These are phyloP conservation scores for Syncephalastrum monosporum DNA, from an alignment of 371 early-diverging fungal species.

Conservation along the genomic window DNA sequence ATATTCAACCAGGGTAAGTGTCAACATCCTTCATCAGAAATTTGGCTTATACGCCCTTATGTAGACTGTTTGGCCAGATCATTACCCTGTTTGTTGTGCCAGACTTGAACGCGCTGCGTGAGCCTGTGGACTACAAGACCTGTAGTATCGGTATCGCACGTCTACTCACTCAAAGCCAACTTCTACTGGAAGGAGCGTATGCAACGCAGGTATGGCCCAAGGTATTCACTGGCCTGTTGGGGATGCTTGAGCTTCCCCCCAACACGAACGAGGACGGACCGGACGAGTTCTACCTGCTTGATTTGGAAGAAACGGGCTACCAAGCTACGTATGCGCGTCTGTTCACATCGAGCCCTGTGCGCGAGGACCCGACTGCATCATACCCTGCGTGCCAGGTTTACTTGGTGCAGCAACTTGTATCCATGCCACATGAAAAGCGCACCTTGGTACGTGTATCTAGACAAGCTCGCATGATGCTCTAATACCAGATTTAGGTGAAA, in stretches of 20 bases:
- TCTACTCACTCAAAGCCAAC: slow-evolving; percentile 54
- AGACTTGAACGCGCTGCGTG: slow-evolving; percentile 63
- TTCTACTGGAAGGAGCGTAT: slow-evolving; percentile 50
- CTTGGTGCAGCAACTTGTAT: slow-evolving; percentile 37
- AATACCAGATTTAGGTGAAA: slow-evolving; percentile 12
- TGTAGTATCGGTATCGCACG: slow-evolving; percentile 68
- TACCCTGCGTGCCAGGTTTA: slow-evolving; percentile 34
- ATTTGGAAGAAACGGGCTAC: slow-evolving; percentile 77
- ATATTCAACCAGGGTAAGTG: slow-evolving; percentile 70
- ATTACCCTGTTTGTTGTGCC: slow-evolving; percentile 68
- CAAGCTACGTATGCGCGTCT: slow-evolving; percentile 74
- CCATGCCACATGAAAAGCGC: slow-evolving; percentile 37
- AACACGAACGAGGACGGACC: slow-evolving; percentile 56
- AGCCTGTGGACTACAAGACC: slow-evolving; percentile 71
- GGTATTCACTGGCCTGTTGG: slow-evolving; percentile 43
- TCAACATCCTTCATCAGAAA: neutral
- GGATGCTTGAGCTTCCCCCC: slow-evolving; percentile 58
- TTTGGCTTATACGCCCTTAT: neutral
- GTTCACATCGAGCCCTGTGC: slow-evolving; percentile 50
- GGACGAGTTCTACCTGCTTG: slow-evolving; percentile 70
- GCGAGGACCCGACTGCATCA: slow-evolving; percentile 44
- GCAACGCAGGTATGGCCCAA: slow-evolving; percentile 56
- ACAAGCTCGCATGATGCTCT: neutral
- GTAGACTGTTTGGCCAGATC: slow-evolving; percentile 71
- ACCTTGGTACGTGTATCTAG: slow-evolving; percentile 10